phyloP scores from a whole-genome alignment of 164 flowering plant genomes.

The Berberis vulgaris region DNA sequence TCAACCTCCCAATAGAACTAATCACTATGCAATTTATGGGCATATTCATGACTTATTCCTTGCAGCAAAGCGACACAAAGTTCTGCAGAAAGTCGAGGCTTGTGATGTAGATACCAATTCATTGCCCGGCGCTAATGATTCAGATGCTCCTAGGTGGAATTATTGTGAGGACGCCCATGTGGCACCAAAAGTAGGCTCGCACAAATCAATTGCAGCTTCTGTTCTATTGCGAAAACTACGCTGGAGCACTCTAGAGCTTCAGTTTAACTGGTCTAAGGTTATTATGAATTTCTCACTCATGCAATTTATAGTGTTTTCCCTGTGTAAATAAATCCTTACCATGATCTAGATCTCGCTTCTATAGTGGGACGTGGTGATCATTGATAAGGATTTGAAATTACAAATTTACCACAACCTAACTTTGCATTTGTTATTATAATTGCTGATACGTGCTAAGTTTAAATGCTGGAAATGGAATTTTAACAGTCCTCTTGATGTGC shows the following conservation, averaged over 20 bases:
- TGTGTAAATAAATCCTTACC: not conserved
- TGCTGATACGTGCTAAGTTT: too few relatives aligned
- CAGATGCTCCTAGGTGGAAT: conserved; percentile 33
- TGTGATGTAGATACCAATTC: conserved; percentile 11
- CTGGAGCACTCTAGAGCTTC: conserved; percentile 98
- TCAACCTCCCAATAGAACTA: conserved; percentile 93
- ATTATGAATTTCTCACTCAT: conserved; percentile 1
- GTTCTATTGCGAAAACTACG: conserved; percentile 71
- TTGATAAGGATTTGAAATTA: too few relatives aligned
- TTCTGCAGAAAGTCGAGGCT: conserved; percentile 36
- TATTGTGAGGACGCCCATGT: conserved; percentile 28
- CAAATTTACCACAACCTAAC: too few relatives aligned
- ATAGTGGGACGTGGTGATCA: too few relatives aligned
- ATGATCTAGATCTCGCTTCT: too few relatives aligned
- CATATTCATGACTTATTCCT: conserved; percentile 49
- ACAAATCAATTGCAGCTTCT: conserved; percentile 53
- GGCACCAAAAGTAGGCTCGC: conserved; percentile 23
- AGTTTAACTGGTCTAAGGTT: conserved; percentile 99
- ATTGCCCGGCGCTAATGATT: conserved; percentile 11
- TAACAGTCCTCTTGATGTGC: too few relatives aligned
- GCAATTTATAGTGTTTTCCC: not conserved
- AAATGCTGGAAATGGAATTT: too few relatives aligned
- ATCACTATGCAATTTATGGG: conserved; percentile 82
- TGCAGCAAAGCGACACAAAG: conserved; percentile 49
- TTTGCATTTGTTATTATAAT: too few relatives aligned